These are phyloP conservation scores for Cyclanthera cordifolia DNA, from an alignment of 306 rosid species.

Conservation along the genomic window DNA sequence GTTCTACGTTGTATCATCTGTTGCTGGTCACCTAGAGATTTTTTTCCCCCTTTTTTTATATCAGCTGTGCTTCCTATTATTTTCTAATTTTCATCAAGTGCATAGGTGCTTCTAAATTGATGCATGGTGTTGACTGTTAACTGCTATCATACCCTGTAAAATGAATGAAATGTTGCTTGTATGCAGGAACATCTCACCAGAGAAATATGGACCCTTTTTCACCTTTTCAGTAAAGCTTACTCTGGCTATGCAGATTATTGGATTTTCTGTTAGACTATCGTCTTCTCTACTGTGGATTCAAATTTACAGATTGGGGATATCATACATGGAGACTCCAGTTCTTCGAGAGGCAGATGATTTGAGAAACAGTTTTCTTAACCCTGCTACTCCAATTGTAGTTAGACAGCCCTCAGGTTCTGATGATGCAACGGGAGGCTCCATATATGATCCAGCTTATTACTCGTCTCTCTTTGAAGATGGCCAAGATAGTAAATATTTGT, in stretches of 20 bases:
- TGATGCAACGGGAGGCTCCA: slow-evolving; percentile 82
- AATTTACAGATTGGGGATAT: slow-evolving; percentile 85
- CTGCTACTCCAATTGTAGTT: slow-evolving; percentile 46
- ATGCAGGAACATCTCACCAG: slow-evolving; percentile 63
- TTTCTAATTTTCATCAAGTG: not conserved
- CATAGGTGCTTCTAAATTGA: not conserved
- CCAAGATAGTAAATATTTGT: slow-evolving; percentile 38
- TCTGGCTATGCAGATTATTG: slow-evolving; percentile 61
- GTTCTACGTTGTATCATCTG: not conserved
- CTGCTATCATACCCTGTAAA: not conserved
- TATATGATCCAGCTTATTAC: slow-evolving; percentile 69
- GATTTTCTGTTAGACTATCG: slow-evolving; percentile 55
- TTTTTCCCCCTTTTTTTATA: no score
- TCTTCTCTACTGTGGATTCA: slow-evolving; percentile 88
- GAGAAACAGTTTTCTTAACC: slow-evolving; percentile 78
- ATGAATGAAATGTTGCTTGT: slow-evolving; percentile 11
- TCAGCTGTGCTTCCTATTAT: no score
- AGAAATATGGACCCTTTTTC: slow-evolving; percentile 28
- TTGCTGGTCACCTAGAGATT: no score
- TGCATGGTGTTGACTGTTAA: not conserved
- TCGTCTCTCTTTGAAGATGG: slow-evolving; percentile 77
- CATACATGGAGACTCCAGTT: slow-evolving; percentile 38
- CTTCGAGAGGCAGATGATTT: slow-evolving; percentile 54
- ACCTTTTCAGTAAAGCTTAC: slow-evolving; percentile 78
- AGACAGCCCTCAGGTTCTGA: slow-evolving; percentile 59